Evolutionary conservation across 2,329 filamentous ascomycete genomes (phyloP).

Genomic region (Endoconidiophora polonica): DNA sequence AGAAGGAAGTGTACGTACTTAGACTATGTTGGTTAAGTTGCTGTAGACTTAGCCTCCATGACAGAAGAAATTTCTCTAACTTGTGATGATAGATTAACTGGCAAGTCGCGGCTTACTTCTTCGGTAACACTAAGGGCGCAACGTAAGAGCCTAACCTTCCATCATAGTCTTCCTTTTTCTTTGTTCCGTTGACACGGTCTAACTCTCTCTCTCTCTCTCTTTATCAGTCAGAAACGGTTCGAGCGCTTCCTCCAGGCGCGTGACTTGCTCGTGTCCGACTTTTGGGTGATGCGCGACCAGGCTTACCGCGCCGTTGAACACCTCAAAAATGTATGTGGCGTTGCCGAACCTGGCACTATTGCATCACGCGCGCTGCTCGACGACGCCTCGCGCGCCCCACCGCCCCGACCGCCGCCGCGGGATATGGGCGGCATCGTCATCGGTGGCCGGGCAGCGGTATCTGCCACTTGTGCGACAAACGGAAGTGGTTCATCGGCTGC

Average conservation of each 20-base stretch:
- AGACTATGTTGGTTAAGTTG: background rate
- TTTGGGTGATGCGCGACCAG: conserved; percentile 12
- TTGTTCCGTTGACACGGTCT: too few relatives aligned
- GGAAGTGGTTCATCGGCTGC: too few relatives aligned
- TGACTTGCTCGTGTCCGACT: conserved; percentile 23
- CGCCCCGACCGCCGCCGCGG: conserved; percentile 3
- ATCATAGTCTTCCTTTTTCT: background rate
- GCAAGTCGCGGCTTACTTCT: conserved; percentile 17
- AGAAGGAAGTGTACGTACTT: conserved; percentile 11
- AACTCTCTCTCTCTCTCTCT: background rate
- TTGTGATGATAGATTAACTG: conserved; percentile 41
- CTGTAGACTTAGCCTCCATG: background rate
- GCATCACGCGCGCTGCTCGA: conserved; percentile 9
- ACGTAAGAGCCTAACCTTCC: conserved; percentile 38
- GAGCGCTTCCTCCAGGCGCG: conserved; percentile 47
- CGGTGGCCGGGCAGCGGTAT: background rate
- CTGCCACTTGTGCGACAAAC: too few relatives aligned
- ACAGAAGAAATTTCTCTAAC: background rate
- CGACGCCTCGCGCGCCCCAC: conserved; percentile 6
- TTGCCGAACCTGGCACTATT: conserved; percentile 13
- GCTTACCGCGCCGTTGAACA: conserved; percentile 10
- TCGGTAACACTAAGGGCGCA: conserved; percentile 35
- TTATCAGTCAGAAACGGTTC: conserved; percentile 47
- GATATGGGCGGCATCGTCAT: conserved; percentile 9
- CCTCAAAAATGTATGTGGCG: conserved; percentile 11